phyloP scores from a whole-genome alignment of 495 filamentous ascomycete species.

The Gamarada debralockiae region DNA sequence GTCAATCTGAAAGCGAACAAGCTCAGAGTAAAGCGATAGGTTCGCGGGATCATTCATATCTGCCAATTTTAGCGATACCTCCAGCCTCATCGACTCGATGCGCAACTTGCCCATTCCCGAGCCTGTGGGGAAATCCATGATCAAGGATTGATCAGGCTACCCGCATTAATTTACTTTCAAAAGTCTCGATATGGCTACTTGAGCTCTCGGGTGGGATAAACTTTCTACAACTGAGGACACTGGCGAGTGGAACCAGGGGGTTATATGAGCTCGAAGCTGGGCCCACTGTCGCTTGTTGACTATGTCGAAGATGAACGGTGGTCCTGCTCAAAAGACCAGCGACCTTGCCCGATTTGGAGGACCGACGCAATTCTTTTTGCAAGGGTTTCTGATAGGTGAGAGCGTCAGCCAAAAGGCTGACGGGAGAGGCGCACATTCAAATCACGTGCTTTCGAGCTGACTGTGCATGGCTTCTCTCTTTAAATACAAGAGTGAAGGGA shows the following conservation, averaged over 20 bases:
- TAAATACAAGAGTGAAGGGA: too few species aligned
- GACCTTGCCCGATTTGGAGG: neutral
- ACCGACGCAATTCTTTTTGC: neutral
- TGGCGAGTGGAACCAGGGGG: neutral
- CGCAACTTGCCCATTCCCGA: neutral
- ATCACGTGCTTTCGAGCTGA: too few species aligned
- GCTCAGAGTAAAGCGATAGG: neutral
- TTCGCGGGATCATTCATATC: conserved; percentile 13
- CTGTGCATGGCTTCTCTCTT: too few species aligned
- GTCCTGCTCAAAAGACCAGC: neutral
- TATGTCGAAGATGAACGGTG: neutral
- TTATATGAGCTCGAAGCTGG: too few species aligned
- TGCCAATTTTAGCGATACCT: neutral
- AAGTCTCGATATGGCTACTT: neutral
- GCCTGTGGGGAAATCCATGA: neutral
- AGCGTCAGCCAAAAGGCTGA: too few species aligned
- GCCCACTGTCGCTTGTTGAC: neutral
- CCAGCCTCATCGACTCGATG: neutral
- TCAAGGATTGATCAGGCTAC: neutral
- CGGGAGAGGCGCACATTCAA: too few species aligned
- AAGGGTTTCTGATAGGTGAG: too few species aligned
- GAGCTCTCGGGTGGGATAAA: neutral
- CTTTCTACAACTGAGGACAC: neutral
- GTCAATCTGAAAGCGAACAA: conserved; percentile 3
- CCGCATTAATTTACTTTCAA: neutral